Conservation (phyloP, 148 eudicot genomes). For the Silene conica region DNA sequence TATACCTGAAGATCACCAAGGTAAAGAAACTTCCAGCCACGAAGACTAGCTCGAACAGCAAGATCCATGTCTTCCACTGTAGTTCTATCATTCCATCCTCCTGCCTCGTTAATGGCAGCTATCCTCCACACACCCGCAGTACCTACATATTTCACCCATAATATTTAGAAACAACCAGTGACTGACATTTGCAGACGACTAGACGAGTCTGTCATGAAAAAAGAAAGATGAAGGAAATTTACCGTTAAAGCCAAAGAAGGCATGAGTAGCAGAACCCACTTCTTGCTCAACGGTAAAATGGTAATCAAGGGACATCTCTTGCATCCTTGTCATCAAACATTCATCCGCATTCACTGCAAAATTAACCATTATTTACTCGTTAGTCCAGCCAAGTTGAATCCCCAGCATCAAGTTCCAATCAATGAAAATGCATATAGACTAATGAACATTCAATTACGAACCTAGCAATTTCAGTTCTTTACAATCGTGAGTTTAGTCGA, state of each 20-base stretch:
- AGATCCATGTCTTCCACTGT: slow-evolving; percentile 98
- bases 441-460: not conserved
- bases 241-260: slow-evolving; percentile 98
- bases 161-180: not conserved
- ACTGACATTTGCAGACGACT: not conserved
- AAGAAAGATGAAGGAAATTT: not conserved
- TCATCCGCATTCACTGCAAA: slow-evolving; percentile 78
- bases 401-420: not conserved
- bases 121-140: slow-evolving; percentile 99
- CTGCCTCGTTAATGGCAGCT: slow-evolving; percentile 87
- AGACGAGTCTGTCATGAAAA: not conserved
- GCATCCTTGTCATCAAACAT: slow-evolving; percentile 94
- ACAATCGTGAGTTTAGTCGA: not conserved
- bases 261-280: slow-evolving; percentile 96
- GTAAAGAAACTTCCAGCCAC: slow-evolving; percentile 92
- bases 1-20: slow-evolving; percentile 89
- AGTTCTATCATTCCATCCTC: slow-evolving; percentile 96
- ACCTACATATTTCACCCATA: slow-evolving; percentile 33
- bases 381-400: not conserved
- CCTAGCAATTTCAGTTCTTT: too few relatives aligned
- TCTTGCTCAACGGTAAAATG: slow-evolving; percentile 97
- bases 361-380: not conserved
- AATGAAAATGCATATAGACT: not conserved
- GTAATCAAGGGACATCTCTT: slow-evolving; percentile 95
- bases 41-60: slow-evolving; percentile 87